phyloP scores from a whole-genome alignment of 768 basidiomycete species.

The Agaricus bisporus region DNA sequence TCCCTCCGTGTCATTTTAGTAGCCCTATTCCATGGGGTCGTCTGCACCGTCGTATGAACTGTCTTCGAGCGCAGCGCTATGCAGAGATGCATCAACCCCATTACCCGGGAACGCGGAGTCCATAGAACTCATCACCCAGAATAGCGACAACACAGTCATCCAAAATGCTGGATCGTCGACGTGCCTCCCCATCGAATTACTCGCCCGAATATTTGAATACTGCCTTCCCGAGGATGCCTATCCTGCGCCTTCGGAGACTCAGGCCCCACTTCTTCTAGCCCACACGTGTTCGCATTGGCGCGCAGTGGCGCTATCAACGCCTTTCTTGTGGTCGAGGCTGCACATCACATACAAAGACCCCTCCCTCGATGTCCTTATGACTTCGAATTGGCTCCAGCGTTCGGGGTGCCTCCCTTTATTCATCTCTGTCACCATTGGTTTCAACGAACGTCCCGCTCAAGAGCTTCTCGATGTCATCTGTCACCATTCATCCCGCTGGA shows the following conservation, averaged over 20 bases:
- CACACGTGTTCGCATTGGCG: slow-evolving; percentile 24
- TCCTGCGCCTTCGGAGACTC: slow-evolving; percentile 17
- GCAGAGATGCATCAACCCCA: not conserved
- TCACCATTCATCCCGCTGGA: slow-evolving; percentile 24
- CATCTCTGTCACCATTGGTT: slow-evolving; percentile 26
- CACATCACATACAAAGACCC: slow-evolving; percentile 26
- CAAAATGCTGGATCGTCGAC: slow-evolving; percentile 12
- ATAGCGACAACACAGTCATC: not conserved
- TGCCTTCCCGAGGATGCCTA: slow-evolving; percentile 21
- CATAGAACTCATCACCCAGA: not conserved
- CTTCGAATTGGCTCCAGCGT: slow-evolving; percentile 22
- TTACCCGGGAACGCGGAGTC: not conserved
- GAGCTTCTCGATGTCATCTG: slow-evolving; percentile 24
- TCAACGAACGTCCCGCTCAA: slow-evolving; percentile 25
- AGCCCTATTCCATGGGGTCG: not conserved
- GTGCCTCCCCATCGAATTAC: slow-evolving; percentile 24
- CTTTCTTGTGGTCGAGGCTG: slow-evolving; percentile 24
- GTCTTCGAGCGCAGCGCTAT: not conserved
- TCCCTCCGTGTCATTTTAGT: not conserved
- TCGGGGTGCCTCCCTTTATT: slow-evolving; percentile 21
- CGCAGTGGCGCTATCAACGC: slow-evolving; percentile 19
- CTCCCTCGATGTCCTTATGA: slow-evolving; percentile 18
- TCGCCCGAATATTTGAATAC: slow-evolving; percentile 23
- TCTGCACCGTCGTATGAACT: not conserved
- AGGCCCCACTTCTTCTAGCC: slow-evolving; percentile 24